Percentiles rank a stretch among this genome's conserved stretches.
Conservation (phyloP, 2,329 filamentous ascomycete species). For the Penicillium verrucosum region DNA sequence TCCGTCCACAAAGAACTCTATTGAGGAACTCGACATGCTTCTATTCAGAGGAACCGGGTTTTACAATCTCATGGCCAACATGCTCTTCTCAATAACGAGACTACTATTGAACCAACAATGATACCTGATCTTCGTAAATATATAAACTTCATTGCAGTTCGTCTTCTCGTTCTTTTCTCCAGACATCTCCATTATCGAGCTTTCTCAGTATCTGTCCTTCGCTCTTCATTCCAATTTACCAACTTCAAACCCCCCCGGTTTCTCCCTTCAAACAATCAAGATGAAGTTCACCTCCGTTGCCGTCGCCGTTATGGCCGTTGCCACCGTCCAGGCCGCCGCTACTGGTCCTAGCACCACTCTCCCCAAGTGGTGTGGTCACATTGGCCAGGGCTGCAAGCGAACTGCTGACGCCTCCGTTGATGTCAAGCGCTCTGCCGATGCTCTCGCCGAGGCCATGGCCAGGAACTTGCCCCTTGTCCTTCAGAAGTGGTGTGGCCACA, state of each 20-base stretch:
- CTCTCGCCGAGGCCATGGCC: slow-evolving; percentile 32
- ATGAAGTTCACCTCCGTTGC: slow-evolving; percentile 52
- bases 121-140: neutral
- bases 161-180: neutral
- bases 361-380: slow-evolving; percentile 30
- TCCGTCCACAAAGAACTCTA: slow-evolving; percentile 4
- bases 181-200: slow-evolving; percentile 7
- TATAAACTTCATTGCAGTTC: neutral
- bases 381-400: slow-evolving; percentile 33
- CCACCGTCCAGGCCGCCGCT: slow-evolving; percentile 30
- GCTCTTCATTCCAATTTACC: slow-evolving; percentile 7
- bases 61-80: neutral
- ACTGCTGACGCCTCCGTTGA: slow-evolving; percentile 25
- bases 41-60: slow-evolving; percentile 1
- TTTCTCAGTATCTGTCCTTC: slow-evolving; percentile 10
- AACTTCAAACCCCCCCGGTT: slow-evolving; percentile 11
- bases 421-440: slow-evolving; percentile 33
- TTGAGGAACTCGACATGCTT: neutral
- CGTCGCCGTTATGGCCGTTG: slow-evolving; percentile 42
- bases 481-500: slow-evolving; percentile 33
- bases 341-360: slow-evolving; percentile 8
- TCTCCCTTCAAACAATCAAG: slow-evolving; percentile 21
- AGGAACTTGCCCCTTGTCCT: slow-evolving; percentile 24
- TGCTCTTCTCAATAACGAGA: neutral
- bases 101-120: neutral